phyloP scores from a whole-genome alignment of 192 early-diverging fungal genomes.

The Powellomyces hirtus region DNA sequence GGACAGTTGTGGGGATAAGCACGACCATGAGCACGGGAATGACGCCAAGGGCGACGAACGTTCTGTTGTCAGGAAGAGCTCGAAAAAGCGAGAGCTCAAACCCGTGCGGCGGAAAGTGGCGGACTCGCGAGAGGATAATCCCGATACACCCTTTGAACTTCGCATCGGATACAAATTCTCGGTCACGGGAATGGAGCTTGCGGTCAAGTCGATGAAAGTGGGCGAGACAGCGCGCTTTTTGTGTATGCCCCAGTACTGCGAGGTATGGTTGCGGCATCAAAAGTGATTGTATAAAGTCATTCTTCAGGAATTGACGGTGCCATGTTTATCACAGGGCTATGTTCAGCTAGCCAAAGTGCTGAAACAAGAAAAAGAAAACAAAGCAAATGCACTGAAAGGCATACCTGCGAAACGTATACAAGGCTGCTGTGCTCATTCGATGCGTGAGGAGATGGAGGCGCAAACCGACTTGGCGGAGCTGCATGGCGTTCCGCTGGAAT shows the following conservation, averaged over 20 bases:
- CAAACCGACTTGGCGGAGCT: conserved; percentile 37
- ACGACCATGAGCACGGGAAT: conserved; percentile 11
- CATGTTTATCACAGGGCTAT: conserved; percentile 48
- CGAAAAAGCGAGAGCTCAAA: too few relatives aligned
- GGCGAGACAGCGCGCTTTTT: conserved; percentile 49
- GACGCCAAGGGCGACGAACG: too few relatives aligned
- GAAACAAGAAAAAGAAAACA: conserved; percentile 45
- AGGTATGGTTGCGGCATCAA: too few relatives aligned
- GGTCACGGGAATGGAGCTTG: conserved; percentile 45
- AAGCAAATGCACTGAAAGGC: conserved; percentile 28
- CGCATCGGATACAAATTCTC: conserved; percentile 52
- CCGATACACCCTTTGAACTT: conserved; percentile 45
- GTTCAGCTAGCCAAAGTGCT: conserved; percentile 49
- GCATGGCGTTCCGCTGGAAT: conserved; percentile 40
- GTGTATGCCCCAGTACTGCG: conserved; percentile 43
- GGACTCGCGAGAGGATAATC: conserved; percentile 35
- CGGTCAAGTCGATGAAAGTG: conserved; percentile 46
- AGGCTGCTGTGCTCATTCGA: conserved; percentile 42
- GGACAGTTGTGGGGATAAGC: not conserved
- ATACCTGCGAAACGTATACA: conserved; percentile 34
- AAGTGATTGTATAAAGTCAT: too few relatives aligned
- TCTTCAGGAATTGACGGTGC: too few relatives aligned
- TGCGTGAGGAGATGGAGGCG: conserved; percentile 26
- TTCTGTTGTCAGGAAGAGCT: too few relatives aligned
- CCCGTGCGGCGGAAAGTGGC: conserved; percentile 38